phyloP scores from a whole-genome alignment of 1,284 basidiomycete species.

The Pyrrhoderma noxium region DNA sequence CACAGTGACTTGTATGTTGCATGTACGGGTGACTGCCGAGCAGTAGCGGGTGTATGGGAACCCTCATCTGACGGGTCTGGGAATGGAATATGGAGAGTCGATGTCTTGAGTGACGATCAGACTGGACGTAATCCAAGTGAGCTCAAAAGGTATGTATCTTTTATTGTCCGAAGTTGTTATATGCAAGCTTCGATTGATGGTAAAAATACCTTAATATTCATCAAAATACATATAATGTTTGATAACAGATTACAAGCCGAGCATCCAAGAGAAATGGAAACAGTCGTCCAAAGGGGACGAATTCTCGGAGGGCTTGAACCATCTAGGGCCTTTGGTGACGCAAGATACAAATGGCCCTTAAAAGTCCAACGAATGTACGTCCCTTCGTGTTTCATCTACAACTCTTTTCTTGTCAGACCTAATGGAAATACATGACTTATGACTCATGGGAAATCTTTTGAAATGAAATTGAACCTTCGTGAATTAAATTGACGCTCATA shows the following conservation, averaged over 20 bases:
- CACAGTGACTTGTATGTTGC: constrained; percentile 82
- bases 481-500: constrained; percentile 23
- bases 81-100: constrained; percentile 73
- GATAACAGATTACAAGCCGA: constrained; percentile 72
- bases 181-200: too few species aligned
- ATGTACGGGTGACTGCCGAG: constrained; percentile 89
- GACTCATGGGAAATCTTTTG: constrained; percentile 4
- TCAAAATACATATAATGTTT: neutral
- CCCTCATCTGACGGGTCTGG: constrained; percentile 41
- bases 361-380: constrained; percentile 63
- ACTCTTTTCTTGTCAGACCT: neutral
- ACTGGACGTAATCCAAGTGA: constrained; percentile 90
- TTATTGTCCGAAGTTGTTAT: constrained; percentile 3
- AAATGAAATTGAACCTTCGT: neutral
- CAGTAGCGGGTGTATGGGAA: constrained; percentile 92
- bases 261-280: constrained; percentile 79
- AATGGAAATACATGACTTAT: constrained; percentile 2
- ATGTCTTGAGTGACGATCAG: constrained; percentile 92
- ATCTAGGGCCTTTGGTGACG: constrained; percentile 91
- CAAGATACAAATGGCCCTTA: constrained; percentile 85
- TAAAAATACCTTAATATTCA: too few species aligned
- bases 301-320: constrained; percentile 93
- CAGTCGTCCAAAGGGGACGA: constrained; percentile 81
- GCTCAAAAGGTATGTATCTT: constrained; percentile 45
- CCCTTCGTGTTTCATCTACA: too few species aligned